Conservation (phyloP, 2,329 filamentous ascomycete species). For the Pseudovirgaria hyperparasitica region DNA sequence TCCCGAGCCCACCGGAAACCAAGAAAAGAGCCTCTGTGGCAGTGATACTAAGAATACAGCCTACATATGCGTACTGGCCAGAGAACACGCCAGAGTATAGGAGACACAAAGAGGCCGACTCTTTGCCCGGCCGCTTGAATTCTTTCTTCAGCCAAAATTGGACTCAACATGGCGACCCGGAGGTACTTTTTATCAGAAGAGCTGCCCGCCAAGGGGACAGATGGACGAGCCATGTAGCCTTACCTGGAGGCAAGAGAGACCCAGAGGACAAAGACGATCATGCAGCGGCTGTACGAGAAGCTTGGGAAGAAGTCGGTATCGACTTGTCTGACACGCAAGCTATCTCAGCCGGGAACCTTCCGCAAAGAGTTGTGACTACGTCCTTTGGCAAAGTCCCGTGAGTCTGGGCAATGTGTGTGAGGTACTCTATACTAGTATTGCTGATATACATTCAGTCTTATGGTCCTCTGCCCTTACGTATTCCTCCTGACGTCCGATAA, state of each 20-base stretch:
- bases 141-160: constrained; percentile 51
- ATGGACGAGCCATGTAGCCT: constrained; percentile 57
- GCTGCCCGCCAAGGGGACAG: constrained; percentile 51
- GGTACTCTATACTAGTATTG: neutral
- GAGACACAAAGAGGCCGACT: constrained; percentile 13
- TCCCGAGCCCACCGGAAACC: constrained; percentile 35
- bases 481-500: constrained; percentile 47
- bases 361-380: constrained; percentile 52
- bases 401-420: constrained; percentile 12
- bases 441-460: constrained; percentile 33
- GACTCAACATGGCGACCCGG: constrained; percentile 53
- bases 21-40: constrained; percentile 54
- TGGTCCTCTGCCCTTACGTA: constrained; percentile 58
- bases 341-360: constrained; percentile 46
- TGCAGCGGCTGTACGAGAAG: constrained; percentile 50
- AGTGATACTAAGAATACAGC: constrained; percentile 49
- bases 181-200: constrained; percentile 60
- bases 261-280: constrained; percentile 50
- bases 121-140: constrained; percentile 32
- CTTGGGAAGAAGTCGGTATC: constrained; percentile 53
- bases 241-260: constrained; percentile 56
- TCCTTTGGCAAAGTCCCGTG: constrained; percentile 53
- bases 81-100: constrained; percentile 10
- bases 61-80: constrained; percentile 43
- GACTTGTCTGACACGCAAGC: constrained; percentile 39